A percentile compares a stretch with the other conserved stretches of the same genome.
phyloP scores from a whole-genome alignment of 352 stramenopile species.

The Pythium volutum region DNA sequence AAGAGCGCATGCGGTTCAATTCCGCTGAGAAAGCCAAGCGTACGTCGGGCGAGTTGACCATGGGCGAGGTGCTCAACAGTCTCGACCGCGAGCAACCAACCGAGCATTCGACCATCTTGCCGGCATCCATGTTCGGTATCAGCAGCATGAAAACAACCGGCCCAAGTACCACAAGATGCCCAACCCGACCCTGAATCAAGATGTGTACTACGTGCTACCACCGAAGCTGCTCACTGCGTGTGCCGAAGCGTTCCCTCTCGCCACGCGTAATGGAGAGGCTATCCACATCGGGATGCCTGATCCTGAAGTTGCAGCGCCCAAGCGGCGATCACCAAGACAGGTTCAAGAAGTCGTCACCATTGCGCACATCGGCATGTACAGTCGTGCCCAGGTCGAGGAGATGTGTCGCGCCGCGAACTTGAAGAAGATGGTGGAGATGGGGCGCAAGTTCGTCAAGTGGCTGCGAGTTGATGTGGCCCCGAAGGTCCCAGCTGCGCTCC shows the following conservation, averaged over 20 bases:
- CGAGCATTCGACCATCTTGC: not conserved
- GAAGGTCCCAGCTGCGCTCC: not conserved
- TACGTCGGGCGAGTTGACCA: constrained; percentile 6
- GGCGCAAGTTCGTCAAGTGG: not conserved
- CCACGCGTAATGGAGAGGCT: no score
- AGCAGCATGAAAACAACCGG: not conserved
- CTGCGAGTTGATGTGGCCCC: not conserved
- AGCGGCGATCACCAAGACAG: no score
- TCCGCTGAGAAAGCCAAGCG: not conserved
- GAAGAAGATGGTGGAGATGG: not conserved
- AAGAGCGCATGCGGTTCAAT: constrained; percentile 9
- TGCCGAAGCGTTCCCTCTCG: no score
- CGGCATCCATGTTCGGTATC: not conserved
- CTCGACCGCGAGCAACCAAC: constrained; percentile 3
- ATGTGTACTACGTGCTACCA: constrained; percentile 22
- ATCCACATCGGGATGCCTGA: no score
- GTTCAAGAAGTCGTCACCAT: not conserved
- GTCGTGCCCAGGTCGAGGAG: not conserved
- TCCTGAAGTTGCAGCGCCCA: no score
- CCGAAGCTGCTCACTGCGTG: constrained; percentile 8
- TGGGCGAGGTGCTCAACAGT: constrained; percentile 6
- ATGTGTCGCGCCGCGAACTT: not conserved
- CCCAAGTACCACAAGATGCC: not conserved
- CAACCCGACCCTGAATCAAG: constrained; percentile 20
- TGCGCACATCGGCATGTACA: not conserved